These are phyloP conservation scores for Bipolaris victoriae DNA, from an alignment of 2,329 filamentous ascomycete genomes.

Conservation along the genomic window DNA sequence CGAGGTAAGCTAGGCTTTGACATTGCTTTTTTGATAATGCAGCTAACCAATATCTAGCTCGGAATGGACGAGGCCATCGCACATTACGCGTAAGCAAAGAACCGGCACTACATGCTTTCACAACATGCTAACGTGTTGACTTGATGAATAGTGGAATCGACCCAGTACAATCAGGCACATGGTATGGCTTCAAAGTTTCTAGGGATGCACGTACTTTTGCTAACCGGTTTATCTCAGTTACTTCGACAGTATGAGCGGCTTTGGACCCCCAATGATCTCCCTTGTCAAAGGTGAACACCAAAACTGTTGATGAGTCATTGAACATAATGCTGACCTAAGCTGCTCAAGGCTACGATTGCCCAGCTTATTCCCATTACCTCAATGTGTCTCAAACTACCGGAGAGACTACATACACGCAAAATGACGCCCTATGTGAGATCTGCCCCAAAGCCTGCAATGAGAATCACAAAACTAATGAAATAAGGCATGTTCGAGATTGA, in stretches of 20 bases:
- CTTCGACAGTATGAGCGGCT: not conserved
- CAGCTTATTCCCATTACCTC: not conserved
- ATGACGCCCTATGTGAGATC: not conserved
- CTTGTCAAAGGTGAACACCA: not conserved
- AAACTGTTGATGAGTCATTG: not conserved
- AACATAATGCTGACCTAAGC: not conserved
- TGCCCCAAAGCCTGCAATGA: not conserved
- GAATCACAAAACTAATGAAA: not conserved
- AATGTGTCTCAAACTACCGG: slow-evolving; percentile 1
- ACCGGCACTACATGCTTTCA: not conserved
- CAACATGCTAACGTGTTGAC: not conserved
- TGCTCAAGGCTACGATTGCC: slow-evolving; percentile 1
- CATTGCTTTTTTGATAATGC: not conserved
- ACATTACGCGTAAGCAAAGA: not conserved
- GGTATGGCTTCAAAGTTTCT: not conserved
- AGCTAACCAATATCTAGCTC: not conserved
- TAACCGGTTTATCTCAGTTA: not conserved
- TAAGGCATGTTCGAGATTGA: slow-evolving; percentile 3
- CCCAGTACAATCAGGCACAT: slow-evolving; percentile 2
- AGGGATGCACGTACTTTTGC: not conserved
- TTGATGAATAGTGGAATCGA: not conserved
- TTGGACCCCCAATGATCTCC: slow-evolving; percentile 1
- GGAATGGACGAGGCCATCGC: slow-evolving; percentile 3
- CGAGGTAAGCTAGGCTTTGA: not conserved
- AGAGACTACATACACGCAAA: not conserved